Conservation (phyloP, 768 basidiomycete species). For the Podaxis sp. region DNA sequence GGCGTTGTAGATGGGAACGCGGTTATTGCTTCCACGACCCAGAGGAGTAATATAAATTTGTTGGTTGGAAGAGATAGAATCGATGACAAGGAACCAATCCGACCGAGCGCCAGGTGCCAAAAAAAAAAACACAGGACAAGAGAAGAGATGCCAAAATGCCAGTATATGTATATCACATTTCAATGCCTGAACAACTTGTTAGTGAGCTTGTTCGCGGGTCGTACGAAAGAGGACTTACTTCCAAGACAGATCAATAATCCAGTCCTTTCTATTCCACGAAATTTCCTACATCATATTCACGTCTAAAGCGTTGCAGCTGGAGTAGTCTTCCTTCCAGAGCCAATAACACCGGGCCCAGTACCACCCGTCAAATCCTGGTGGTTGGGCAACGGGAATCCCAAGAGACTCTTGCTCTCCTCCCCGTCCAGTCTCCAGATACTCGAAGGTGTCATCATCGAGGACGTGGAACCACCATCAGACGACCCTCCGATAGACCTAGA, state of each 20-base stretch:
- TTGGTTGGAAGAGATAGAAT: not conserved
- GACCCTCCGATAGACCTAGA: slow-evolving; percentile 18
- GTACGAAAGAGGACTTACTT: not conserved
- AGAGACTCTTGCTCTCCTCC: slow-evolving; percentile 61
- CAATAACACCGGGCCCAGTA: slow-evolving; percentile 8
- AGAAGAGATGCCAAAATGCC: slow-evolving; percentile 9
- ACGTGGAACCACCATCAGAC: slow-evolving; percentile 7
- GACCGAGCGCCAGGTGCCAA: slow-evolving; percentile 1
- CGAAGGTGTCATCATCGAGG: slow-evolving; percentile 11
- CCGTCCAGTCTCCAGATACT: slow-evolving; percentile 78
- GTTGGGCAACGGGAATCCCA: slow-evolving; percentile 48
- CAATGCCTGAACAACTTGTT: not conserved
- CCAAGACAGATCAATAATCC: slow-evolving; percentile 14
- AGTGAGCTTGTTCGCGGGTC: not conserved
- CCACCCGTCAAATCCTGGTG: slow-evolving; percentile 29
- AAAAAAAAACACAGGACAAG: slow-evolving; percentile 9
- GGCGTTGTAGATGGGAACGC: not conserved
- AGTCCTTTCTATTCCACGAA: slow-evolving; percentile 5
- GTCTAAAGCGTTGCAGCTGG: not conserved
- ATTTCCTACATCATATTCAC: not conserved
- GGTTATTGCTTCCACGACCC: not conserved
- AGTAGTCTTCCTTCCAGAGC: slow-evolving; percentile 5
- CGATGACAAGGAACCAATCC: not conserved
- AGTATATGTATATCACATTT: slow-evolving; percentile 13
- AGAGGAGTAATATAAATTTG: slow-evolving; percentile 7